Base-by-base conservation (phyloP, 208 protist genomes). In the Angomonas deanei region DNA sequence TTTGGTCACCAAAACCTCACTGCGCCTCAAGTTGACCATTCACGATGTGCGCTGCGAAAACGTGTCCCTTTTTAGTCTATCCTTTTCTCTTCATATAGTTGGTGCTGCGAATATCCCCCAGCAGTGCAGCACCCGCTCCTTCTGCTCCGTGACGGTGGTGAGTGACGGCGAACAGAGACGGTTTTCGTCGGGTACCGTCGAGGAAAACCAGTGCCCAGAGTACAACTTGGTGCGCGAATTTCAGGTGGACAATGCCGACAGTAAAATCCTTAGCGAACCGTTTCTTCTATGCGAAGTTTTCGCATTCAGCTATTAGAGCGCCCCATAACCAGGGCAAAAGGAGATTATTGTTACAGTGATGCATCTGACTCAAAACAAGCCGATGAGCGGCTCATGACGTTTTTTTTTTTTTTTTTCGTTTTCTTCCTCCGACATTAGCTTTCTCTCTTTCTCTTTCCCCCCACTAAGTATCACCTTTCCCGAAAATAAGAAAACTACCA, bases 261-360 rank as follows among this genome's bases (percentile, higher is more conserved):
- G 33, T 23, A 13, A 82, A 92, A 30, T 63, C 80, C 17, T 79
- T 87, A 47, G 33, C 3, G 59, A 79, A 24, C 73, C 74, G 15
- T 59, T 91, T 10, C 86, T 94, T 60, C 68, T 76, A 0, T 91
- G 91, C 57, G 85, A 91, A 48, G 84, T 94, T 13, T 92, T 92
- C 47, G 84, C 72, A 3, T 92, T 92, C 54, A 76, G 64, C 15
- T 72, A 72, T 24, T 89, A 74, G 54, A 55, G 19, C 23, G 34
- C 13, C 8, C 13, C 30, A 61, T 19, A 28, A 5, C 28, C 57
- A n/a, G n/a, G n/a, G n/a, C n/a, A n/a, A n/a, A n/a, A n/a, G n/a
- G n/a, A n/a, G n/a, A n/a, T n/a, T n/a, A n/a, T n/a, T n/a, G n/a
- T n/a, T n/a, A n/a, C n/a, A n/a, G n/a, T n/a, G n/a, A n/a, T n/a